Conservation (phyloP, 345 rosid genomes). For the Sisymbrium irio region DNA sequence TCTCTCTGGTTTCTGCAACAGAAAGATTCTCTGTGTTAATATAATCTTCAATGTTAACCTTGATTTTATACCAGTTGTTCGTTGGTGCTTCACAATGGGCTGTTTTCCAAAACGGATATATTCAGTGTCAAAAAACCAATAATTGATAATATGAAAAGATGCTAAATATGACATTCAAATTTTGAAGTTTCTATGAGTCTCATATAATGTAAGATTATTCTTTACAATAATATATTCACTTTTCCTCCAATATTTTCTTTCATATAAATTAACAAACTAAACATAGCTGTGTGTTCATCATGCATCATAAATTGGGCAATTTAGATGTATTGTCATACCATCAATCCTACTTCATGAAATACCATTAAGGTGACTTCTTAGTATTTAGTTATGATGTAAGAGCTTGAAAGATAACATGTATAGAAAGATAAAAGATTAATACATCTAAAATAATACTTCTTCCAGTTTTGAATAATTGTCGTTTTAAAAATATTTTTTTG, state of each 20-base stretch:
- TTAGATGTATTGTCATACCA: background rate
- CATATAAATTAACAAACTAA: too few species aligned
- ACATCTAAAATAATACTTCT: too few species aligned
- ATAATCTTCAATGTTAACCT: background rate
- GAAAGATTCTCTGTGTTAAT: background rate
- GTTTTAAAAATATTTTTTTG: too few species aligned
- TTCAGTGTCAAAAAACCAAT: background rate
- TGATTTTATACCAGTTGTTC: background rate
- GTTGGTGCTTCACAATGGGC: background rate
- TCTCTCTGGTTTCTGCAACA: background rate
- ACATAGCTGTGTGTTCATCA: too few species aligned
- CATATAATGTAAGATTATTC: background rate
- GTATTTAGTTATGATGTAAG: background rate
- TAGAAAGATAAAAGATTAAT: too few species aligned
- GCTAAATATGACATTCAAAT: background rate
- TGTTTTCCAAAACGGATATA: too few species aligned
- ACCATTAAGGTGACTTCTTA: background rate
- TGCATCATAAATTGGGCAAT: too few species aligned
- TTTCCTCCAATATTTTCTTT: too few species aligned
- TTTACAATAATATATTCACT: background rate
- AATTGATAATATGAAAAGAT: background rate
- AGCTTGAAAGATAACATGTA: too few species aligned
- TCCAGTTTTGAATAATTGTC: too few species aligned
- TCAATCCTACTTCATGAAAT: background rate
- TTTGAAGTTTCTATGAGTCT: background rate